These are phyloP conservation scores for Acarospora socialis DNA, from an alignment of 2,329 filamentous ascomycete genomes.

Conservation along the genomic window DNA sequence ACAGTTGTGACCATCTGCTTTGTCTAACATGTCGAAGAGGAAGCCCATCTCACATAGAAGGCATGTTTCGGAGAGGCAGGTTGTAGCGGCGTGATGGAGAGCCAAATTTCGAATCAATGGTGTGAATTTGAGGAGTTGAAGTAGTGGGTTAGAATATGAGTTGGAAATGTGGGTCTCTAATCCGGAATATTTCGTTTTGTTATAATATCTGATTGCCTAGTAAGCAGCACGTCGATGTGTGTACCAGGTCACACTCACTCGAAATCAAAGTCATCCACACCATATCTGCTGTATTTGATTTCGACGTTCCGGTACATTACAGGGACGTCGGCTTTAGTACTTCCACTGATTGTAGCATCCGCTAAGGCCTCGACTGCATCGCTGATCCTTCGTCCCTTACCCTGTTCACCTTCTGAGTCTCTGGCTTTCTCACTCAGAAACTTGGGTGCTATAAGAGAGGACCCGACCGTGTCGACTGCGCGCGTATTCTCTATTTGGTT, in stretches of 20 bases:
- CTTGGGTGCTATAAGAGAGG: constrained; percentile 62
- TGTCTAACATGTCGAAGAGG: constrained; percentile 94
- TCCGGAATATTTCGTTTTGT: constrained; percentile 80
- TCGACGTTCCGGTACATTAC: constrained; percentile 86
- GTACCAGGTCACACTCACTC: constrained; percentile 38
- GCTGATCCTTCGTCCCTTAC: constrained; percentile 24
- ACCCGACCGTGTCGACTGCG: constrained; percentile 43
- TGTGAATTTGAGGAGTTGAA: constrained; percentile 86
- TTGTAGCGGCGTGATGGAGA: constrained; percentile 73
- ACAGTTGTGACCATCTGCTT: constrained; percentile 83
- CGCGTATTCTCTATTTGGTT: constrained; percentile 77
- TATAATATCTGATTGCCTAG: constrained; percentile 58
- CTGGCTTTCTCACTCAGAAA: constrained; percentile 89
- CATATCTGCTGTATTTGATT: constrained; percentile 98
- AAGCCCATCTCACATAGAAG: constrained; percentile 90
- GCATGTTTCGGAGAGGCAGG: constrained; percentile 70
- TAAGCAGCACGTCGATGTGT: constrained; percentile 5
- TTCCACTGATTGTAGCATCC: constrained; percentile 54
- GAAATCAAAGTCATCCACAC: constrained; percentile 98
- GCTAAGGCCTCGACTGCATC: constrained; percentile 53
- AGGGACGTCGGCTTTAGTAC: constrained; percentile 66
- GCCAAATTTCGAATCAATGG: constrained; percentile 77
- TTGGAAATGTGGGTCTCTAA: constrained; percentile 94
- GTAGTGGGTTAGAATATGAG: constrained; percentile 82
- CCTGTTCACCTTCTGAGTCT: constrained; percentile 35